phyloP scores from a whole-genome alignment of 495 filamentous ascomycete genomes.

The Trichocladium antarcticum region DNA sequence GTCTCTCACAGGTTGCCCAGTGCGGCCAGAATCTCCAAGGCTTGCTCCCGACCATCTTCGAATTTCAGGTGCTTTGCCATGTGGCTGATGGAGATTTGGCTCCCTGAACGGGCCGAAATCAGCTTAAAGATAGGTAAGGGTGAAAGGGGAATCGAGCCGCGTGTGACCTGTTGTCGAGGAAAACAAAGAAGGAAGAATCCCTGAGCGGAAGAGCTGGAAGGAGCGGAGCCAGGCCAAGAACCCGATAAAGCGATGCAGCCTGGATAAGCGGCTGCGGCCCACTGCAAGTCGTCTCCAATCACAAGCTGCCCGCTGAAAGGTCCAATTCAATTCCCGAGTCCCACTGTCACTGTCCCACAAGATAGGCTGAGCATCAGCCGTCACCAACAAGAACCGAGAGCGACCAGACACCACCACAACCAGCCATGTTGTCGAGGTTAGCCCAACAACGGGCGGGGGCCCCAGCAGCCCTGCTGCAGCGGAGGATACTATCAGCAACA shows the following conservation, averaged over 20 bases:
- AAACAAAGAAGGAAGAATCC: not conserved
- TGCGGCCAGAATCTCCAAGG: no score
- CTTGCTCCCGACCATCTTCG: no score
- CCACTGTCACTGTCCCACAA: not conserved
- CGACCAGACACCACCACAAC: slow-evolving; percentile 1
- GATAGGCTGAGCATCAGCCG: slow-evolving; percentile 1
- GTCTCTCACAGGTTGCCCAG: no score
- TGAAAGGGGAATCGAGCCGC: no score
- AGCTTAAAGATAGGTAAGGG: no score
- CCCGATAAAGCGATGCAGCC: not conserved
- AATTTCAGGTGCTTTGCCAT: no score
- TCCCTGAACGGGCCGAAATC: no score
- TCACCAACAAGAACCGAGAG: not conserved
- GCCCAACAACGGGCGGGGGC: slow-evolving; percentile 23
- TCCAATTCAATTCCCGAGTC: not conserved
- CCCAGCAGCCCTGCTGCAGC: slow-evolving; percentile 8
- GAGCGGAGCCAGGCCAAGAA: not conserved
- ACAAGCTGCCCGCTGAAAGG: not conserved
- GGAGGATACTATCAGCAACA: slow-evolving; percentile 6
- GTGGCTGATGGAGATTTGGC: no score
- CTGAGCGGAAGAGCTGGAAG: not conserved
- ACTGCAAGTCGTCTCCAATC: not conserved
- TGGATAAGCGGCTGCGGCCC: no score
- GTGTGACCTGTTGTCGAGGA: no score
- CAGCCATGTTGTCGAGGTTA: slow-evolving; percentile 31